phyloP scores from a whole-genome alignment of 768 basidiomycete genomes.

The Fistulinella prunicolor region DNA sequence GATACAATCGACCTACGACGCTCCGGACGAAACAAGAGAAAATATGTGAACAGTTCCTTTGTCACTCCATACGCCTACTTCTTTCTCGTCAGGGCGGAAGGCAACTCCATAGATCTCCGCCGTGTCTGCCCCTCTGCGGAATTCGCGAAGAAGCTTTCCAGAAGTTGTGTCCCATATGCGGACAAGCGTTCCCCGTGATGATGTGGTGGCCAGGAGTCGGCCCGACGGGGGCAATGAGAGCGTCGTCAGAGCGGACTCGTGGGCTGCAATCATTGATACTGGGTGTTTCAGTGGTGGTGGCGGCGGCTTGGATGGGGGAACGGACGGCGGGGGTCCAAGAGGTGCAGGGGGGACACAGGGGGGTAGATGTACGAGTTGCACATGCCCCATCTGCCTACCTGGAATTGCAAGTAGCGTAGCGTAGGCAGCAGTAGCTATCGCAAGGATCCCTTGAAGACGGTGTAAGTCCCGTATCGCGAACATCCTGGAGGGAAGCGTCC shows the following conservation, averaged over 20 bases:
- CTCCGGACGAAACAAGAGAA: conserved; percentile 61
- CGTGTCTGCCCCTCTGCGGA: conserved; percentile 84
- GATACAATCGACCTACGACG: conserved; percentile 50
- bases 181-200: conserved; percentile 78
- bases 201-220: conserved; percentile 78
- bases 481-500: conserved; percentile 19
- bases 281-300: conserved; percentile 59
- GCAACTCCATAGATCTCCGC: conserved; percentile 90
- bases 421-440: conserved; percentile 73
- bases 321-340: conserved; percentile 52
- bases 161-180: conserved; percentile 79
- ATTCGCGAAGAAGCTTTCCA: conserved; percentile 73
- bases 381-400: conserved; percentile 83
- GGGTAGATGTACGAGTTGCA: conserved; percentile 82
- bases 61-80: conserved; percentile 91
- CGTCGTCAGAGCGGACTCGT: conserved; percentile 74
- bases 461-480: conserved; percentile 2
- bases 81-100: conserved; percentile 81
- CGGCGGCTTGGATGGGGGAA: conserved; percentile 53
- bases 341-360: conserved; percentile 65
- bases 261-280: conserved; percentile 80
- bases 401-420: conserved; percentile 85
- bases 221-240: conserved; percentile 78
- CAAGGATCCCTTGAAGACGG: conserved; percentile 61
- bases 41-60: conserved; percentile 94